These are phyloP conservation scores for Cladosporium sp. DNA, from an alignment of 2,329 filamentous ascomycete genomes.

Conservation along the genomic window DNA sequence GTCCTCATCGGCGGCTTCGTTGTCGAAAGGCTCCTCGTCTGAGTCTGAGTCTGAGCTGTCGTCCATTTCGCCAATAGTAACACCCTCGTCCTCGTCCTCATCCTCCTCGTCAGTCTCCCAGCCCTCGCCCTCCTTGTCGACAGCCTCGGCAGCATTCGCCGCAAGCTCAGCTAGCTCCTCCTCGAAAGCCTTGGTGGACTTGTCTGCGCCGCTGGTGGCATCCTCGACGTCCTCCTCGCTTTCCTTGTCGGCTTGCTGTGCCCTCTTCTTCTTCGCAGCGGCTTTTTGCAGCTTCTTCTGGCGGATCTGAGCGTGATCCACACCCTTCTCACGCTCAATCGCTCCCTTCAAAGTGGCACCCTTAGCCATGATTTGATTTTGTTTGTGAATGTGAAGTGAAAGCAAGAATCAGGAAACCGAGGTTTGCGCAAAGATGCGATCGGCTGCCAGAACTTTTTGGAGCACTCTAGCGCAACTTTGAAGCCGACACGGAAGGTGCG, in stretches of 20 bases:
- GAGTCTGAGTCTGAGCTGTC: constrained; percentile 31
- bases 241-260: constrained; percentile 21
- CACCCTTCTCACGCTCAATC: constrained; percentile 55
- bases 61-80: constrained; percentile 27
- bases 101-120: constrained; percentile 39
- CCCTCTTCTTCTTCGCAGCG: constrained; percentile 46
- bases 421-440: constrained; percentile 4
- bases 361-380: constrained; percentile 41
- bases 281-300: constrained; percentile 49
- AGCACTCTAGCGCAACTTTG: not conserved
- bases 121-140: constrained; percentile 25
- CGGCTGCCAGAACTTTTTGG: constrained; percentile 4
- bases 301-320: constrained; percentile 71
- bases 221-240: constrained; percentile 27
- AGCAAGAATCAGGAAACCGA: not conserved
- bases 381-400: not conserved
- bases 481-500: not conserved
- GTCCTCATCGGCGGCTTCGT: constrained; percentile 71
- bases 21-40: constrained; percentile 45
- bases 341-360: constrained; percentile 50
- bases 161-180: constrained; percentile 20
- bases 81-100: constrained; percentile 38
- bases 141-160: constrained; percentile 28
- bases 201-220: constrained; percentile 23
- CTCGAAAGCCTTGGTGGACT: constrained; percentile 19